Percentiles rank a stretch among this genome's conserved stretches.
Conservation (phyloP, 176 grass and related monocot species). For the Eragrostis nindensis region DNA sequence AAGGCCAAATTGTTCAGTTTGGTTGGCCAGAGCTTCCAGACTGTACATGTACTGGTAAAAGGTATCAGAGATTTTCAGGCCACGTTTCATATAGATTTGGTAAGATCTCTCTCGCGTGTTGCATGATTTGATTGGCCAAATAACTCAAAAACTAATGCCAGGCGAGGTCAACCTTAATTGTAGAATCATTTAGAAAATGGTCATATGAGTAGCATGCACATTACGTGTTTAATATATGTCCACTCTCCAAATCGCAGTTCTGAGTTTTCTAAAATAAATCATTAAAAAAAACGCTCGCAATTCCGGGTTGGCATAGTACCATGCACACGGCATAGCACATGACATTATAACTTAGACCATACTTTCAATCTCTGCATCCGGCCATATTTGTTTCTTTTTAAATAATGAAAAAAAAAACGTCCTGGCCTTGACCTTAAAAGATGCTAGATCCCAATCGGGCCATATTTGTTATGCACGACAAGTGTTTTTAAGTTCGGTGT, state of each 20-base stretch:
- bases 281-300: neutral
- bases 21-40: neutral
- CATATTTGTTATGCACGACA: neutral
- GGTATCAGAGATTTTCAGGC: neutral
- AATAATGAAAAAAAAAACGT: too few relatives aligned
- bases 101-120: conserved; percentile 6
- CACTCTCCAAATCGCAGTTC: neutral
- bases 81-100: conserved; percentile 20
- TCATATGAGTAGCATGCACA: neutral
- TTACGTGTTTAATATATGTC: neutral
- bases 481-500: conserved; percentile 26
- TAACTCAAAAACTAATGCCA: neutral
- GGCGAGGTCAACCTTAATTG: conserved; percentile 5
- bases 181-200: conserved; percentile 8
- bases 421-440: too few relatives aligned
- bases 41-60: neutral
- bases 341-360: too few relatives aligned
- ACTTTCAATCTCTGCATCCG: neutral
- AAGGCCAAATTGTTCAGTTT: neutral
- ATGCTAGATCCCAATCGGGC: too few relatives aligned
- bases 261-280: neutral
- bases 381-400: too few relatives aligned
- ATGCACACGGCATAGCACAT: too few relatives aligned
- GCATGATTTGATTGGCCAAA: neutral
- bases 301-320: neutral